A percentile compares a stretch with the other conserved stretches of the same genome.
Conservation (phyloP, 2,329 filamentous ascomycete species). For the Amauroascus verrucosus region DNA sequence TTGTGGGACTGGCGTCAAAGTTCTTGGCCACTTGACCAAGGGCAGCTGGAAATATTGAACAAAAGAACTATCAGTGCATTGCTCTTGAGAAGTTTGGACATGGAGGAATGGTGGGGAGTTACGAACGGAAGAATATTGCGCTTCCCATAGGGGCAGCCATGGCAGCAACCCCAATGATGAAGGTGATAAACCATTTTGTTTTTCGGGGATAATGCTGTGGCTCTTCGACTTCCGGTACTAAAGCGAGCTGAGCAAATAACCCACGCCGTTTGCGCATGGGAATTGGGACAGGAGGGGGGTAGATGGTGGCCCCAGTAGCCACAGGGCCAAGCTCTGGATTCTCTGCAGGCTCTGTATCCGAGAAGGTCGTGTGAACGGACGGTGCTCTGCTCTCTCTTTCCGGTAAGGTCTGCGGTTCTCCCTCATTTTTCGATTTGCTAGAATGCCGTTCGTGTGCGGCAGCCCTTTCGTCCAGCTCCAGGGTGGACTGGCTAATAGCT, state of each 20-base stretch:
- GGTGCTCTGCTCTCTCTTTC: not conserved
- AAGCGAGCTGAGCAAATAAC: slow-evolving; percentile 56
- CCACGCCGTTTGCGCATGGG: slow-evolving; percentile 54
- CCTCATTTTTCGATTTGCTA: not conserved
- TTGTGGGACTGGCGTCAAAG: slow-evolving; percentile 52
- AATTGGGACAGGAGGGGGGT: slow-evolving; percentile 35
- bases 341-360: not conserved
- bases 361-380: not conserved
- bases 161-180: slow-evolving; percentile 65
- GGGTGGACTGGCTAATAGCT: not conserved
- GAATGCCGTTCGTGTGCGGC: not conserved
- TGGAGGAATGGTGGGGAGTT: not conserved
- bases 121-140: slow-evolving; percentile 69
- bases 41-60: slow-evolving; percentile 45
- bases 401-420: not conserved
- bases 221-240: slow-evolving; percentile 69
- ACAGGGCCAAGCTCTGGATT: slow-evolving; percentile 1
- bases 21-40: slow-evolving; percentile 54
- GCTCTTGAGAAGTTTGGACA: not conserved
- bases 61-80: not conserved
- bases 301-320: slow-evolving; percentile 2
- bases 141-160: slow-evolving; percentile 74
- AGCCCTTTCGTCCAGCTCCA: not conserved
- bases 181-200: slow-evolving; percentile 78
- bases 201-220: slow-evolving; percentile 61